phyloP scores from a whole-genome alignment of 1,139 yeast genomes.

The Taphrina communis region DNA sequence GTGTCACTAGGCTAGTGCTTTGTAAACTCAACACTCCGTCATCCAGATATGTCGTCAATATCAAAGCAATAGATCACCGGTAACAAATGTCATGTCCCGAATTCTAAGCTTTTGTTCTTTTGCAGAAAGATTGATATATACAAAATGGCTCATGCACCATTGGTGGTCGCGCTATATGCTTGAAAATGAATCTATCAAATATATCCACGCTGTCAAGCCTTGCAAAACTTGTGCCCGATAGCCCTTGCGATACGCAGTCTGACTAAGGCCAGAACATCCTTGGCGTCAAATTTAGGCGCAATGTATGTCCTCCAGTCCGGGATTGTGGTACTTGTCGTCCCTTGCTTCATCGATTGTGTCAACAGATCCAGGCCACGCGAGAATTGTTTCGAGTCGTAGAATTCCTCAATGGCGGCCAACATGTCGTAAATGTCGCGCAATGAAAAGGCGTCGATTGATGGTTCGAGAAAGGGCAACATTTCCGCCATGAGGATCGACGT shows the following conservation, averaged over 20 bases:
- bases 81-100: too few species aligned
- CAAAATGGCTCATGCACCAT: not conserved
- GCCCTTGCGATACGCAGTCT: conserved; percentile 20
- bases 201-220: not conserved
- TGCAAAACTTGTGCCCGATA: conserved; percentile 12
- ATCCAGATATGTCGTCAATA: too few species aligned
- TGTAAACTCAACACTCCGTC: too few species aligned
- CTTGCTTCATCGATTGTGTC: conserved; percentile 9
- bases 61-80: too few species aligned
- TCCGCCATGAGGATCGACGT: conserved; percentile 34
- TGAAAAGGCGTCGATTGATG: conserved; percentile 1
- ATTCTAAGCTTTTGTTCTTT: too few species aligned
- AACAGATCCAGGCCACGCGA: conserved; percentile 11
- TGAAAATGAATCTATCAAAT: too few species aligned
- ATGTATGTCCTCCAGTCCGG: conserved; percentile 25
- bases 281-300: not conserved
- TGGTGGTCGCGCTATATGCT: not conserved
- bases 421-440: conserved; percentile 29
- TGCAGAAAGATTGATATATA: too few species aligned
- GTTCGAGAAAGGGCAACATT: conserved; percentile 25
- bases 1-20: not conserved
- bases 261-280: conserved; percentile 28
- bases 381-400: conserved; percentile 19
- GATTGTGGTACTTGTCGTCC: not conserved
- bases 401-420: conserved; percentile 36